Evolutionary conservation across 805 yeast species (phyloP).

Genomic region (Isabelozyma heimii): DNA sequence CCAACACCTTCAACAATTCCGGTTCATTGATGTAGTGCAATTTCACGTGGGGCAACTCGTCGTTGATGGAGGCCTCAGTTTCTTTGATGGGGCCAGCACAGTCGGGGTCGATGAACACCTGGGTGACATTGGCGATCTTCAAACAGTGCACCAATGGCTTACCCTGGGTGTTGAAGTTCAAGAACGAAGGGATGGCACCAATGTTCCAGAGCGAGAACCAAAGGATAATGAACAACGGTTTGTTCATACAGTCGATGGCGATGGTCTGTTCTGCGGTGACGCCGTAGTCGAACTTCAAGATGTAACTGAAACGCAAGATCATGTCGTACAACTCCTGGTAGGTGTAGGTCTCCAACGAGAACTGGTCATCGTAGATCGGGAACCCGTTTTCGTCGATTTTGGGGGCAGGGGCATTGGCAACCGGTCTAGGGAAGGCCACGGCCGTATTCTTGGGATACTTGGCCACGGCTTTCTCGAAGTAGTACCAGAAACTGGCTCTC

Average conservation of each 20-base stretch:
- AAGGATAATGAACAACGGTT: slow-evolving; percentile 72
- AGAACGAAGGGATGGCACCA: slow-evolving; percentile 85
- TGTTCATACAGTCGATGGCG: slow-evolving; percentile 76
- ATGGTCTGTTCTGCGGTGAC: slow-evolving; percentile 66
- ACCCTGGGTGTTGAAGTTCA: slow-evolving; percentile 77
- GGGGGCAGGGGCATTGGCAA: slow-evolving; percentile 22
- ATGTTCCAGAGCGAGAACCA: slow-evolving; percentile 90
- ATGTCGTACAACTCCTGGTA: slow-evolving; percentile 67
- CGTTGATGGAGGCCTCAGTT: slow-evolving; percentile 41
- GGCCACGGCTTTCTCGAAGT: slow-evolving; percentile 55
- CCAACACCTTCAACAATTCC: slow-evolving; percentile 41
- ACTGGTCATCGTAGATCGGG: slow-evolving; percentile 52
- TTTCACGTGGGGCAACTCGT: slow-evolving; percentile 33
- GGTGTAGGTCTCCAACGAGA: slow-evolving; percentile 60
- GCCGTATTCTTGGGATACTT: slow-evolving; percentile 54
- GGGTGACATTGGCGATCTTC: slow-evolving; percentile 58
- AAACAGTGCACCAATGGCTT: slow-evolving; percentile 78
- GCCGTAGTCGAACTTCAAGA: slow-evolving; percentile 61
- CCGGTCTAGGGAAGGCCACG: slow-evolving; percentile 58
- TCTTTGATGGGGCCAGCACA: slow-evolving; percentile 52
- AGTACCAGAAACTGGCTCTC: slow-evolving; percentile 65
- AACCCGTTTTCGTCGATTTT: slow-evolving; percentile 29
- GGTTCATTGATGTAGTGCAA: slow-evolving; percentile 53
- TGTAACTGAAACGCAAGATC: slow-evolving; percentile 62
- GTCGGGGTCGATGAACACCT: slow-evolving; percentile 74